Evolutionary conservation across 306 rosid genomes (phyloP), one percentile per base, ranked within the genome.

Genomic region (Vigna hirtella): DNA sequence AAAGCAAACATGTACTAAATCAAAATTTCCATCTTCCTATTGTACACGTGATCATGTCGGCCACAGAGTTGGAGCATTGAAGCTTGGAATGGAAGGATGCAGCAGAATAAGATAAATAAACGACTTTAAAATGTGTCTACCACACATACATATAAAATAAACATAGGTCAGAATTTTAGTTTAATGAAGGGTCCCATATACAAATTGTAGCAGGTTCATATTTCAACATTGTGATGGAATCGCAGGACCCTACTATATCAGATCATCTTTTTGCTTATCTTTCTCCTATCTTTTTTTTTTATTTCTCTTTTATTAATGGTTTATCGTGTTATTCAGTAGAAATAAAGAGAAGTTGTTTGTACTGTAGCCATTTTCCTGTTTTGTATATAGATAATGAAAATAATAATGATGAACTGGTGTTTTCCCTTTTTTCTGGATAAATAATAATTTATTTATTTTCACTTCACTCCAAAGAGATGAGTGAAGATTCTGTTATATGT

Each of bases 201-300:
- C 64, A 7, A 12, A 63, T 26, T 4, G 56, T 50, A 22, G 57
- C 24, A 51, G 77, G 72, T 51, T 55, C 68, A 30, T 28, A 12
- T 7, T 72, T 69, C 49, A 4, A 30, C 20, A 18, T 38, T 26
- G 17, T 79, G 30, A 52, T 70, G 57, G 62, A 51, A 24, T 24
- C 38, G 34, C 48, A 40, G 10, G 79, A 45, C 69, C 83, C 79
- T 80, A 73, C 69, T 18, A 2, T 14, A 43, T 73, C 75, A 28
- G 70, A 80, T 66, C 74, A 26, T 72, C 73, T 5, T 34, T 34
- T 30, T 30, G 34, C 34, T 30, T 30, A 30, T 30, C 34, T 30
- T 30, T 30, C 5, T 30, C 34, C 4, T 30, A 28, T 28, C 7
- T 32, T 30, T 30, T 30, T 0, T 30, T 30, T 30, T 30, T 5